Evolutionary conservation across 169 alveolate species (phyloP).

Genomic region (Eimeria falciformis): DNA sequence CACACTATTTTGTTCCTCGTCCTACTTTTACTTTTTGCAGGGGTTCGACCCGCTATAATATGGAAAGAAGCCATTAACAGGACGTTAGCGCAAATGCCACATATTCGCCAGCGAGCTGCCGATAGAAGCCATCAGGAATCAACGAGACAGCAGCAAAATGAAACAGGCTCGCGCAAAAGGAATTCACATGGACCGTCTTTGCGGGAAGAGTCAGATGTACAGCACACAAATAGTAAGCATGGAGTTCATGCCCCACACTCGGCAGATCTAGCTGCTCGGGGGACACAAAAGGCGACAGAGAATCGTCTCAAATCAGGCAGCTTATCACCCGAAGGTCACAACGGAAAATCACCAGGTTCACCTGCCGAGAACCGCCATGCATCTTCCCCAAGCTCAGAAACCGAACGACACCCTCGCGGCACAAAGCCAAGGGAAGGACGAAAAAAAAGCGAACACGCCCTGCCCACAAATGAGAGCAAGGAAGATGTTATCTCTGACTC

Average conservation of each 20-base stretch:
- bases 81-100: slow-evolving; percentile 38
- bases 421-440: slow-evolving; percentile 2
- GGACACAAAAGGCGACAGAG: slow-evolving; percentile 22
- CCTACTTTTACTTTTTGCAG: slow-evolving; percentile 5
- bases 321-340: slow-evolving; percentile 1
- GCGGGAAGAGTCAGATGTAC: not conserved
- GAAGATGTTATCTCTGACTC: not conserved
- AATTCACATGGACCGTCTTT: not conserved
- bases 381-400: not conserved
- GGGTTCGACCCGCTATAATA: slow-evolving; percentile 26
- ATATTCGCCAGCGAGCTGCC: slow-evolving; percentile 26
- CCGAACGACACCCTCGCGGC: not conserved
- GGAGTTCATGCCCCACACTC: slow-evolving; percentile 8
- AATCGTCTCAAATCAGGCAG: not conserved
- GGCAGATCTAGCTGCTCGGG: not conserved
- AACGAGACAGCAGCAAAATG: not conserved
- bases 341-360: not conserved
- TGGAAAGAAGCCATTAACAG: slow-evolving; percentile 60
- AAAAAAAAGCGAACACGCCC: not conserved
- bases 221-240: not conserved
- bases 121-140: slow-evolving; percentile 20
- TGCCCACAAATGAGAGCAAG: slow-evolving; percentile 1
- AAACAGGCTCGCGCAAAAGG: not conserved
- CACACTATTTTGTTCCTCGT: not conserved
- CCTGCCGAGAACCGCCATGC: not conserved